Conservation (phyloP, 2,329 filamentous ascomycete genomes). For the Alternaria arborescens region DNA sequence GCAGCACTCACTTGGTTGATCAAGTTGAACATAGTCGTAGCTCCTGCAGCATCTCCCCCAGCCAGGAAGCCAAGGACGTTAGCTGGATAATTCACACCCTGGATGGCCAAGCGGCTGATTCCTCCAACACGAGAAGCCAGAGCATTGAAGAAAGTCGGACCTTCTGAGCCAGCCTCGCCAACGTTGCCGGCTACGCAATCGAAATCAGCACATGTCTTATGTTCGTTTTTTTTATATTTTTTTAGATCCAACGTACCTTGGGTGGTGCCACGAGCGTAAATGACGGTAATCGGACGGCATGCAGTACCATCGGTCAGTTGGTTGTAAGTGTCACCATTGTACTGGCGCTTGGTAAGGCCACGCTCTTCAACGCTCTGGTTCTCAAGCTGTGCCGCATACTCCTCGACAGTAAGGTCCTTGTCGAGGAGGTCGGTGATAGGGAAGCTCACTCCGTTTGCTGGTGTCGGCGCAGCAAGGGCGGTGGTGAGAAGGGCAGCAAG, state of each 20-base stretch:
- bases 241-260: constrained; percentile 38
- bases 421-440: constrained; percentile 38
- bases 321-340: constrained; percentile 37
- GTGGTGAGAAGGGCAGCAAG: constrained; percentile 26
- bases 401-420: constrained; percentile 32
- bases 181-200: constrained; percentile 56
- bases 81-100: constrained; percentile 65
- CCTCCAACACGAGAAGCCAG: constrained; percentile 54
- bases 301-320: constrained; percentile 43
- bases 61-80: constrained; percentile 54
- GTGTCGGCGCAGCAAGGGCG: constrained; percentile 27
- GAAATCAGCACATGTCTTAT: not conserved
- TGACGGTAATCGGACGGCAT: constrained; percentile 60
- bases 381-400: constrained; percentile 37
- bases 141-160: constrained; percentile 60
- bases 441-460: constrained; percentile 31
- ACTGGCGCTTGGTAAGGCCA: constrained; percentile 32
- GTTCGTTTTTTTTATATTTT: not conserved
- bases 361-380: constrained; percentile 15
- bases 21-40: constrained; percentile 54
- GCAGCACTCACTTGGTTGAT: constrained; percentile 45
- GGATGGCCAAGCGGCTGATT: constrained; percentile 57
- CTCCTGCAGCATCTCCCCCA: constrained; percentile 57
- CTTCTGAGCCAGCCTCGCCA: constrained; percentile 55
- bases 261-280: constrained; percentile 65